Conservation (phyloP, 129 eudicot genomes). For the Flaveria robusta region DNA sequence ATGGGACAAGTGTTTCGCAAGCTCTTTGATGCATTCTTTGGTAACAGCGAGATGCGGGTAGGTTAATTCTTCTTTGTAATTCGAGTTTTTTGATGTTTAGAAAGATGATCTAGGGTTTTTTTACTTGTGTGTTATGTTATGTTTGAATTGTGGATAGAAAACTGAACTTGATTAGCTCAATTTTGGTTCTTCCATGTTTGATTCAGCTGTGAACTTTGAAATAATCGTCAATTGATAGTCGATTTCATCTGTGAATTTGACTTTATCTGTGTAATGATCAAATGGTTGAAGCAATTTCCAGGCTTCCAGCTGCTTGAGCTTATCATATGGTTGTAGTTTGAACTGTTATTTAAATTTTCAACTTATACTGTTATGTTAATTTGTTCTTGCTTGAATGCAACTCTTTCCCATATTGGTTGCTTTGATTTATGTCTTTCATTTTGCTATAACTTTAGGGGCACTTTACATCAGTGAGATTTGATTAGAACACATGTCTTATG, state of each 20-base stretch:
- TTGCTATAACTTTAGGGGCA: neutral
- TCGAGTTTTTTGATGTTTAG: neutral
- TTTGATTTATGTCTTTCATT: neutral
- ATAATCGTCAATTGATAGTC: no score
- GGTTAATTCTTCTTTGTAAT: neutral
- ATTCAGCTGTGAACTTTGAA: no score
- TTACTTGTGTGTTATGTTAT: neutral
- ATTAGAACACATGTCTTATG: neutral
- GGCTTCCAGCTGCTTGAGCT: neutral
- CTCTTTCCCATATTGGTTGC: conserved; percentile 3
- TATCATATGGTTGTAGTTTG: neutral
- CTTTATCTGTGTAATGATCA: conserved; percentile 2
- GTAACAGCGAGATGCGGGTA: conserved; percentile 97
- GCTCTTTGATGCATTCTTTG: conserved; percentile 93
- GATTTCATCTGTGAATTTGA: neutral
- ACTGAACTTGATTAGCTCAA: no score
- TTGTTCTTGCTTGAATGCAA: neutral
- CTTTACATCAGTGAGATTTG: conserved; percentile 9
- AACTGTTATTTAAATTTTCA: neutral
- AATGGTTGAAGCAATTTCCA: neutral
- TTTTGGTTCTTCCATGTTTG: no score
- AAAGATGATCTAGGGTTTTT: conserved; percentile 27
- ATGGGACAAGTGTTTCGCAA: conserved; percentile 99
- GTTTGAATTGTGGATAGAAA: no score
- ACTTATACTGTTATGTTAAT: neutral